Evolutionary conservation across 1,284 basidiomycete species (phyloP), one percentile per base, ranked within the genome.

Genomic region (Pseudozyma sp.): DNA sequence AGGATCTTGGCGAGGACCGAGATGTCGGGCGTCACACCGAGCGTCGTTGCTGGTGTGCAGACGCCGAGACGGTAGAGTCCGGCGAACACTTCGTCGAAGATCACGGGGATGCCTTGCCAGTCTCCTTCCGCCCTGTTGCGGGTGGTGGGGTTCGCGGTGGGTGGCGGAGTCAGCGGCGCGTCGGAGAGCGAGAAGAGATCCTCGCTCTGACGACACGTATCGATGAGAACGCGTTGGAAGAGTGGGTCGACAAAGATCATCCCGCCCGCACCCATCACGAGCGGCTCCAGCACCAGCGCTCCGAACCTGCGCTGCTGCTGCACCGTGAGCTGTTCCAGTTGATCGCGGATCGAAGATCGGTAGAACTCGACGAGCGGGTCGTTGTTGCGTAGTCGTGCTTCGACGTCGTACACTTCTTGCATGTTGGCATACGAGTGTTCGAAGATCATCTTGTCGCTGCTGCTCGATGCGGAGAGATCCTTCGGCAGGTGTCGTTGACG

Each of bases 181-280:
- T 83, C 80, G 14, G 53, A 53, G 17, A 78, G 75, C 17, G 80
- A 81, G 77, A 88, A 89, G 11, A 88, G 76, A 57, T 86, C 85
- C 17, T 77, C 80, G 60, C 85, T 85, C 3, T 86, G 87, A 35
- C 96, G 90, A 7, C 93, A 92, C 4, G 90, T 88, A 76, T 97
- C 93, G 49, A 97, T 87, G 65, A 99, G 86, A 42, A 94, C 87
- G 19, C 92, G 89, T 84, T 99, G 96, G 88, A 96, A 98, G 37
- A 99, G 90, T 1, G 96, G 96, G 81, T 99, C 96, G 49, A 98
- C 94, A 82, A 97, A 98, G 42, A 95, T 87, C 96, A 98, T 98
- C 0, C 96, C 96, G 0, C 94, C 96, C 0, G 96, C 95, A 14
- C 96, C 96, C 88, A 98, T 91, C 33, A 97, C 89, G 14, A 97